Evolutionary conservation across 1,139 yeast genomes (phyloP).

Genomic region (Debaryomyces nepalensis): DNA sequence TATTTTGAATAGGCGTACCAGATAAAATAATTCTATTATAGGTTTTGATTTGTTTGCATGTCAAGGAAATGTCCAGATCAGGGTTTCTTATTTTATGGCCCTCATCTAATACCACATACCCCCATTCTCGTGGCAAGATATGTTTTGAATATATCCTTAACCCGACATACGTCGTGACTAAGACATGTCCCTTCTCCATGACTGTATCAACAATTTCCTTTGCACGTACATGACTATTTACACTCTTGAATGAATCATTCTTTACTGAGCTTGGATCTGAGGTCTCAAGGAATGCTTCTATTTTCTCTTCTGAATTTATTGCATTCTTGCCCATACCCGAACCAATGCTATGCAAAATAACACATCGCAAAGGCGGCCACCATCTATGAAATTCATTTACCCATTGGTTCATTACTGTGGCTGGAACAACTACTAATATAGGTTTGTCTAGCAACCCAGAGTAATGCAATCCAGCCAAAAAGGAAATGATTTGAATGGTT

Average conservation of each 20-base stretch:
- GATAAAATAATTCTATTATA: slow-evolving; percentile 83
- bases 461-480: slow-evolving; percentile 87
- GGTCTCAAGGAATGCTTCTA: slow-evolving; percentile 53
- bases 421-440: slow-evolving; percentile 88
- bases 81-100: slow-evolving; percentile 98
- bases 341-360: slow-evolving; percentile 90
- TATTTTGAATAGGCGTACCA: slow-evolving; percentile 97
- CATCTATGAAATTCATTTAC: slow-evolving; percentile 92
- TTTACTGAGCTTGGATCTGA: slow-evolving; percentile 48
- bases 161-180: slow-evolving; percentile 93
- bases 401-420: slow-evolving; percentile 96
- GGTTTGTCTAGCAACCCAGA: slow-evolving; percentile 79
- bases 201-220: slow-evolving; percentile 55
- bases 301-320: slow-evolving; percentile 47
- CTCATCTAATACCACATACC: slow-evolving; percentile 89
- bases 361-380: slow-evolving; percentile 96
- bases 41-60: slow-evolving; percentile 83
- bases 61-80: slow-evolving; percentile 82
- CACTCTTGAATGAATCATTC: slow-evolving; percentile 26
- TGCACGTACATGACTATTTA: slow-evolving; percentile 46
- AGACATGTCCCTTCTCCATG: slow-evolving; percentile 70
- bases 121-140: slow-evolving; percentile 78
- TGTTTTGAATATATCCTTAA: slow-evolving; percentile 73
- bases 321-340: slow-evolving; percentile 69
- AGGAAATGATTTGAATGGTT: slow-evolving; percentile 89